A percentile compares a stretch with the other conserved stretches of the same genome.
Evolutionary conservation across 768 basidiomycete species (phyloP).

Genomic region (Suillus fuscotomentosus): DNA sequence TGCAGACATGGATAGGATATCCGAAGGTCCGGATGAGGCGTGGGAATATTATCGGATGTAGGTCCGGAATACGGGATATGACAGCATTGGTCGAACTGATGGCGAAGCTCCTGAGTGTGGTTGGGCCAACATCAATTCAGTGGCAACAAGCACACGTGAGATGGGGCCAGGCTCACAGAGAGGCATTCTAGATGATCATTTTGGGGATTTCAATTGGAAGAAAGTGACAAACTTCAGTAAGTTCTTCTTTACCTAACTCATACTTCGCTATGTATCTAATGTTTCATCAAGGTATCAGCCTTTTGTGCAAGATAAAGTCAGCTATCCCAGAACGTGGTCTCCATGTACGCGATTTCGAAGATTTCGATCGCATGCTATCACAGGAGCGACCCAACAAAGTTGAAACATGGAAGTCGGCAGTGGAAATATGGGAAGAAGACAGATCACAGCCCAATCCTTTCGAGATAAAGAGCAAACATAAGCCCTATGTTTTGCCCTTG

Average conservation of each 20-base stretch:
- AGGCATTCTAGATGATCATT: no score
- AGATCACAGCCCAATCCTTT: conserved; percentile 23
- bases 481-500: background rate
- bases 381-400: background rate
- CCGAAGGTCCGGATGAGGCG: no score
- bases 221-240: no score
- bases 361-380: background rate
- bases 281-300: background rate
- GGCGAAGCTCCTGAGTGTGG: no score
- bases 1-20: no score
- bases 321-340: background rate
- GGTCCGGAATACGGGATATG: no score
- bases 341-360: background rate
- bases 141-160: no score
- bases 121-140: no score
- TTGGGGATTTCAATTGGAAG: no score
- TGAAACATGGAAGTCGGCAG: conserved; percentile 12
- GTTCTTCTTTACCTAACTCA: background rate
- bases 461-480: background rate
- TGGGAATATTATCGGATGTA: no score
- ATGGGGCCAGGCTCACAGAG: no score
- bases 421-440: conserved; percentile 24
- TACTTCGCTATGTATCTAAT: background rate
- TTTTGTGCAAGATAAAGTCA: background rate
- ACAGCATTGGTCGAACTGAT: no score